Conservation (phyloP, 2,329 filamentous ascomycete species). For the Talaromyces sp. region DNA sequence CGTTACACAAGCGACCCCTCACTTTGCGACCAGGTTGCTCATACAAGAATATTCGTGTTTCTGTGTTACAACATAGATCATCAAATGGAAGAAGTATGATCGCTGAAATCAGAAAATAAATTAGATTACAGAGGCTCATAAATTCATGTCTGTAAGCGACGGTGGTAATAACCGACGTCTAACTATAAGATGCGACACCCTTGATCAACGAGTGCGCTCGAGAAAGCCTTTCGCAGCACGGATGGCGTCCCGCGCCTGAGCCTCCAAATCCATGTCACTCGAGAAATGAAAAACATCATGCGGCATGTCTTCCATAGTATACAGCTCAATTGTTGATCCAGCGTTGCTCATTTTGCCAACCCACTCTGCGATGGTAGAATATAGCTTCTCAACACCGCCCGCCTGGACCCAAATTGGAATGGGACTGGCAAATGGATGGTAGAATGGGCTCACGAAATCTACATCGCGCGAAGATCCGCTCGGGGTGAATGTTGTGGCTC, state of each 20-base stretch:
- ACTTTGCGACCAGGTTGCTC: not conserved
- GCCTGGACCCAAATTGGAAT: constrained; percentile 8
- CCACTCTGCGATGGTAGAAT: constrained; percentile 2
- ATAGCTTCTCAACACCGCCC: not conserved
- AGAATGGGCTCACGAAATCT: not conserved
- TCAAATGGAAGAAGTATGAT: not conserved
- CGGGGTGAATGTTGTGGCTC: not conserved
- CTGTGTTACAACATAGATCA: no score
- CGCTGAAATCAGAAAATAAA: not conserved
- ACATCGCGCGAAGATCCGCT: not conserved
- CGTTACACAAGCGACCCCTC: not conserved
- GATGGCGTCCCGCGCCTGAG: constrained; percentile 1
- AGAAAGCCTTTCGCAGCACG: constrained; percentile 1
- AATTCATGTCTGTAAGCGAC: not conserved
- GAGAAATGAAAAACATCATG: constrained; percentile 5
- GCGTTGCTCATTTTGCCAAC: constrained; percentile 7
- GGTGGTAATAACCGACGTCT: not conserved
- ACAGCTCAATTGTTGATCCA: constrained; percentile 5
- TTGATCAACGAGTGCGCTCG: not conserved
- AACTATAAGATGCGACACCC: not conserved
- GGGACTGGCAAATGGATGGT: constrained; percentile 5
- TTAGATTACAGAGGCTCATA: no score
- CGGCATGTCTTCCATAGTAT: constrained; percentile 8
- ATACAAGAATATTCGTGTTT: not conserved
- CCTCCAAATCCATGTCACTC: constrained; percentile 3